A percentile compares a stretch with the other conserved stretches of the same genome.
phyloP scores from a whole-genome alignment of 1,284 basidiomycete species.

The Cryptococcus amylolentus region DNA sequence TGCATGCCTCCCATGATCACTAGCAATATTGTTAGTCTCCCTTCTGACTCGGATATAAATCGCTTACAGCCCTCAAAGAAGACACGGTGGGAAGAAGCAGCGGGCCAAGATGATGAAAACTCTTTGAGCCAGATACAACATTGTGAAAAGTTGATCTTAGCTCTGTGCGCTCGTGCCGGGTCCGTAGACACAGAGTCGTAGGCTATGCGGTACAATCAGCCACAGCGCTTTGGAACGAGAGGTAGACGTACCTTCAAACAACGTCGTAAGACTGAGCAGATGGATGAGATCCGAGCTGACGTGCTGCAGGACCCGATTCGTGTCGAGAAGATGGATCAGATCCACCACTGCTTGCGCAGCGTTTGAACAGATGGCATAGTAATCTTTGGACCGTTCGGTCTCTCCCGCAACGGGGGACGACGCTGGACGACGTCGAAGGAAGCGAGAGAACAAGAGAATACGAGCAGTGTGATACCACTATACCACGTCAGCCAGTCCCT shows the following conservation, averaged over 20 bases:
- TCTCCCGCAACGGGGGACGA: not conserved
- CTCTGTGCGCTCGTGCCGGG: slow-evolving; percentile 19
- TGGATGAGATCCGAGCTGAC: slow-evolving; percentile 44
- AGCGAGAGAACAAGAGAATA: slow-evolving; percentile 41
- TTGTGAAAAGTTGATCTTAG: slow-evolving; percentile 41
- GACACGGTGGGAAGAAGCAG: slow-evolving; percentile 40
- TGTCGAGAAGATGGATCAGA: slow-evolving; percentile 34
- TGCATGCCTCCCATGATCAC: slow-evolving; percentile 42
- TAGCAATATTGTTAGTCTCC: not conserved
- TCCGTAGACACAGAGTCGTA: slow-evolving; percentile 22
- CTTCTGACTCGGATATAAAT: not conserved
- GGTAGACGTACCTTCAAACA: slow-evolving; percentile 35
- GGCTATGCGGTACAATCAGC: slow-evolving; percentile 13
- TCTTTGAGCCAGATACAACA: slow-evolving; percentile 46
- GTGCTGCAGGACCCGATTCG: slow-evolving; percentile 30
- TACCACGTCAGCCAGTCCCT: not conserved
- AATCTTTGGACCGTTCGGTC: not conserved
- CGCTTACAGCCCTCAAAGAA: slow-evolving; percentile 45
- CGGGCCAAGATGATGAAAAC: slow-evolving; percentile 40
- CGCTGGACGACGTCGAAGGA: slow-evolving; percentile 20
- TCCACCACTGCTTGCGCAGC: slow-evolving; percentile 36
- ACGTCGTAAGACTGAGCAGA: slow-evolving; percentile 38
- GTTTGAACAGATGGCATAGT: slow-evolving; percentile 30
- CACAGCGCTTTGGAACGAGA: not conserved
- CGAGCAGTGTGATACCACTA: slow-evolving; percentile 41